Conservation (phyloP, 495 filamentous ascomycete species). For the Podospora appendiculata region DNA sequence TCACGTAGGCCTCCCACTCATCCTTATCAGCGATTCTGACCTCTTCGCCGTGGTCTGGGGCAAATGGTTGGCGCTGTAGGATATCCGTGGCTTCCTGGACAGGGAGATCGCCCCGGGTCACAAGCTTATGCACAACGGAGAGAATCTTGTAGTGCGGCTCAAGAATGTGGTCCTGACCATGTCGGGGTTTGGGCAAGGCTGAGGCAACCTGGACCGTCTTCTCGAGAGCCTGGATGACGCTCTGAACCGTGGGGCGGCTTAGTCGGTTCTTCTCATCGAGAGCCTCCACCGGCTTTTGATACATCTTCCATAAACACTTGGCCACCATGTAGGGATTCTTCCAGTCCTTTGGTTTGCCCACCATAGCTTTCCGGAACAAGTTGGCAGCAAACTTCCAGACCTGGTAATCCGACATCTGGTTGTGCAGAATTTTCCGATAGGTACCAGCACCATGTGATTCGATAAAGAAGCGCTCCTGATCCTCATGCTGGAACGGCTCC, state of each 20-base stretch:
- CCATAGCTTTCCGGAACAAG: conserved; percentile 70
- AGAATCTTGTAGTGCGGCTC: conserved; percentile 96
- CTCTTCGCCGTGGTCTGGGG: conserved; percentile 26
- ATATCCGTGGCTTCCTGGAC: conserved; percentile 34
- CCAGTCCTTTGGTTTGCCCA: conserved; percentile 74
- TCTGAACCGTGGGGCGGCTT: conserved; percentile 42
- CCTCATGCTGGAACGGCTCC: conserved; percentile 68
- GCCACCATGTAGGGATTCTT: conserved; percentile 85
- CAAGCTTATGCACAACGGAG: conserved; percentile 78
- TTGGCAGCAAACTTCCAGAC: conserved; percentile 80
- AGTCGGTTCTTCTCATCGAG: conserved; percentile 35
- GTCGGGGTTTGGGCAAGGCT: conserved; percentile 64
- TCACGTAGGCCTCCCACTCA: conserved; percentile 68
- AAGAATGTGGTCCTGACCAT: conserved; percentile 76
- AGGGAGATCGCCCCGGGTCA: conserved; percentile 39
- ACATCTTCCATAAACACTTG: conserved; percentile 97
- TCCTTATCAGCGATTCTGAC: conserved; percentile 40
- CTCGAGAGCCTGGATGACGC: conserved; percentile 56
- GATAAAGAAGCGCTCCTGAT: conserved; percentile 71
- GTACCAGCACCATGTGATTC: conserved; percentile 58
- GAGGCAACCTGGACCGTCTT: conserved; percentile 59
- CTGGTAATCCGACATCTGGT: conserved; percentile 62
- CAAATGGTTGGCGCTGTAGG: conserved; percentile 39
- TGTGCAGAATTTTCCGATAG: conserved; percentile 65
- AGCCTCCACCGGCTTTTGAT: conserved; percentile 48